These are phyloP conservation scores for Phytophthora cactorum DNA, from an alignment of 352 stramenopile genomes.

Conservation along the genomic window DNA sequence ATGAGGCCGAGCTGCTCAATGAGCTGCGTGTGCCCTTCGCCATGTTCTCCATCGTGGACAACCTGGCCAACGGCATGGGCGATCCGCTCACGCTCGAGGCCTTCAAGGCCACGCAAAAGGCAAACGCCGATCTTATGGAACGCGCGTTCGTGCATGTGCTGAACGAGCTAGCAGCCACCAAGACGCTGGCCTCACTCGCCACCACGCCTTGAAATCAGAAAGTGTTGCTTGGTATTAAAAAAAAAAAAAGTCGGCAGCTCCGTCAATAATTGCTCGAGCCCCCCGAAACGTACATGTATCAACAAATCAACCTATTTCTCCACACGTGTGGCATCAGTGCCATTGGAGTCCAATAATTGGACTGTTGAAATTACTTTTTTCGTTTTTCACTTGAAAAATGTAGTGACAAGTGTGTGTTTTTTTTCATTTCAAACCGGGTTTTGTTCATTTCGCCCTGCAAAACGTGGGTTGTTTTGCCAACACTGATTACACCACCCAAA, in stretches of 20 bases:
- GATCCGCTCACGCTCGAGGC: slow-evolving; percentile 78
- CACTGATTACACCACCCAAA: too few species aligned
- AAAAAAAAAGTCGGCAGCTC: not conserved
- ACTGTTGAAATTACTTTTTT: too few species aligned
- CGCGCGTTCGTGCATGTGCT: slow-evolving; percentile 64
- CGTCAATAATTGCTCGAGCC: not conserved
- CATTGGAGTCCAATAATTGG: too few species aligned
- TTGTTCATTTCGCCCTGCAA: too few species aligned
- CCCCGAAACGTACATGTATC: too few species aligned
- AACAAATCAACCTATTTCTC: too few species aligned
- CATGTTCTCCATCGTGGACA: slow-evolving; percentile 91
- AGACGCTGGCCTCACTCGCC: slow-evolving; percentile 40
- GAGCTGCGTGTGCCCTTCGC: slow-evolving; percentile 83
- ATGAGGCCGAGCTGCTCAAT: slow-evolving; percentile 88
- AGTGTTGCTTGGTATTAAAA: not conserved
- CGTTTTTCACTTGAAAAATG: too few species aligned
- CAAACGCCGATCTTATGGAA: slow-evolving; percentile 77
- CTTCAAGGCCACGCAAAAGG: slow-evolving; percentile 83
- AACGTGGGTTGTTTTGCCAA: too few species aligned
- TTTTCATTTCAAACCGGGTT: too few species aligned
- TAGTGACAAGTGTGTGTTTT: too few species aligned
- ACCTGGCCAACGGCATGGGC: slow-evolving; percentile 87
- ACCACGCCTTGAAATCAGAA: slow-evolving; percentile 3
- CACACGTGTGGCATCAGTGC: too few species aligned
- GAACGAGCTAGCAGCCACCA: slow-evolving; percentile 45